Evolutionary conservation across 2,329 filamentous ascomycete genomes (phyloP).

Genomic region (Pseudogymnoascus sp.): DNA sequence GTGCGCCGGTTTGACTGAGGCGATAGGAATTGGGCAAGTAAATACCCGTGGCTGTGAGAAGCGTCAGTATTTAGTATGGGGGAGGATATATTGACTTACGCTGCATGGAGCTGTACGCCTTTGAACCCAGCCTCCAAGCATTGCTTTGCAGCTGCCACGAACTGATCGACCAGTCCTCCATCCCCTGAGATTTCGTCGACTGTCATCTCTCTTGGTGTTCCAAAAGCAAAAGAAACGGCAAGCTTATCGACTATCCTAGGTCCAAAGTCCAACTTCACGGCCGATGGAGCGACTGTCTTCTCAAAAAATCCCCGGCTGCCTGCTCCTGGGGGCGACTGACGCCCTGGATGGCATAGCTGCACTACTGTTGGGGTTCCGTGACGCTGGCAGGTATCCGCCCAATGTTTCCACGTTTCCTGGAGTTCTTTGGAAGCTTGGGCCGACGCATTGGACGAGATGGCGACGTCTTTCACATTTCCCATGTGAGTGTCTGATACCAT

Average conservation of each 20-base stretch:
- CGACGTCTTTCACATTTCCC: not conserved
- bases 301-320: conserved; percentile 30
- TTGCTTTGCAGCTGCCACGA: conserved; percentile 43
- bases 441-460: not conserved
- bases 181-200: conserved; percentile 37
- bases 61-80: not conserved
- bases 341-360: conserved; percentile 40
- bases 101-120: conserved; percentile 45
- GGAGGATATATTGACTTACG: conserved; percentile 26
- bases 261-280: conserved; percentile 36
- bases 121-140: conserved; percentile 41
- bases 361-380: conserved; percentile 33
- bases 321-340: conserved; percentile 34
- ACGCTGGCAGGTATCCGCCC: conserved; percentile 27
- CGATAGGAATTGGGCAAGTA: conserved; percentile 61
- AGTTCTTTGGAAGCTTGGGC: conserved; percentile 15
- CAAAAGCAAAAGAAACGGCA: conserved; percentile 33
- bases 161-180: conserved; percentile 40
- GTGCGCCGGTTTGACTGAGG: conserved; percentile 58
- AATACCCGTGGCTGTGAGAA: conserved; percentile 52
- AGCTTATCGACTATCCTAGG: conserved; percentile 28
- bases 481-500: conserved; percentile 2
- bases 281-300: conserved; percentile 36
- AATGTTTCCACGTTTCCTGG: conserved; percentile 32
- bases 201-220: conserved; percentile 49